Evolutionary conservation across 2,329 filamentous ascomycete genomes (phyloP).

Genomic region (Monilinia polystroma): DNA sequence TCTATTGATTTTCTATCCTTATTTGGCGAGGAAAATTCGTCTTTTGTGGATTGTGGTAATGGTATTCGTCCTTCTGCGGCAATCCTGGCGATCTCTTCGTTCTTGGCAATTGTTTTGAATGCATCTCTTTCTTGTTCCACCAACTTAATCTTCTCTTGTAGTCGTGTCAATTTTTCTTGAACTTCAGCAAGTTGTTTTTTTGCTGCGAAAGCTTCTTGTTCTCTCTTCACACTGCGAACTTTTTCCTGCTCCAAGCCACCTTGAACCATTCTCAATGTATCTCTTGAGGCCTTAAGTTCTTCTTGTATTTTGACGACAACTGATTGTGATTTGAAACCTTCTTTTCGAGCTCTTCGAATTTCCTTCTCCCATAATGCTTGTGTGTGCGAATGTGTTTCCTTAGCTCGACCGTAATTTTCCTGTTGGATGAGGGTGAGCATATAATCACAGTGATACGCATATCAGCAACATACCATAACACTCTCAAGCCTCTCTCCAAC

Average conservation of each 20-base stretch:
- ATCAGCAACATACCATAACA: constrained; percentile 59
- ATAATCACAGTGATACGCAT: constrained; percentile 30
- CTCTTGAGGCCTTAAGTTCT: constrained; percentile 63
- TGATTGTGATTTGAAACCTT: constrained; percentile 73
- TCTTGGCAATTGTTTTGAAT: constrained; percentile 68
- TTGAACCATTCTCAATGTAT: constrained; percentile 53
- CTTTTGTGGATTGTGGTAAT: constrained; percentile 49
- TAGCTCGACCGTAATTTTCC: constrained; percentile 69
- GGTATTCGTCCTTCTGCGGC: constrained; percentile 70
- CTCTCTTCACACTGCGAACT: constrained; percentile 57
- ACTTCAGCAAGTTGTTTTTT: constrained; percentile 64
- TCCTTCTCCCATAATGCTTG: constrained; percentile 72
- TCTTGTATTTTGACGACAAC: constrained; percentile 69
- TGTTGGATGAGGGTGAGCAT: constrained; percentile 40
- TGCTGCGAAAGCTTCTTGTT: constrained; percentile 68
- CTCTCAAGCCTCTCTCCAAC: constrained; percentile 66
- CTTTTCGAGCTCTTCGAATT: constrained; percentile 66
- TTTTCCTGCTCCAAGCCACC: constrained; percentile 63
- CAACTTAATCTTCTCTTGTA: constrained; percentile 61
- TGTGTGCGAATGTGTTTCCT: constrained; percentile 66
- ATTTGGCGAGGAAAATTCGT: constrained; percentile 62
- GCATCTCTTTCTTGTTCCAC: constrained; percentile 74
- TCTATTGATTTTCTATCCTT: constrained; percentile 50
- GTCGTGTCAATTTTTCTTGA: constrained; percentile 65
- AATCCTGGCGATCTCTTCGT: constrained; percentile 70